Evolutionary conservation across 2,329 filamentous ascomycete genomes (phyloP), one percentile per base, ranked within the genome.

Genomic region (Decorospora gaudefroyi): DNA sequence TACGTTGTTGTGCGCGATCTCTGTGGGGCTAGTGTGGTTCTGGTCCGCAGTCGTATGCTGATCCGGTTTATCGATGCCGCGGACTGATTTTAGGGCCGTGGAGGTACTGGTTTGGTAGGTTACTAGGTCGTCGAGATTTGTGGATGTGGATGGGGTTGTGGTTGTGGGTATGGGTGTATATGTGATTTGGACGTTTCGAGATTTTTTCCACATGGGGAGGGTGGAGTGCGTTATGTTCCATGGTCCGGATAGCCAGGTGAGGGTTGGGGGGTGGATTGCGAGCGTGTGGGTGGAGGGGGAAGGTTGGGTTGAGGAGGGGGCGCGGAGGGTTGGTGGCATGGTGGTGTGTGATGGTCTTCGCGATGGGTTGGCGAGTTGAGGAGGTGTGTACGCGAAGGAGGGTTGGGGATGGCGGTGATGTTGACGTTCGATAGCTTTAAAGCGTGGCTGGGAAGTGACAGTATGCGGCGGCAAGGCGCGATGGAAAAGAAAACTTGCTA

Each of bases 171-270:
- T 45, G 61, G 78, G 68, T 7, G 72, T 80, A 76, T 95, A 95
- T 22, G 83, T 86, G 67, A 95, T 92, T 60, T 80, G 79, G 10
- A 95, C 88, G 71, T 93, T 93, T 66, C 84, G 85, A 39, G 87
- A 85, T 32, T 81, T 79, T 58, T 83, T 83, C 89, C 89, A 95
- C 86, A 93, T 90, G 41, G 69, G 69, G 1, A 72, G 64, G 5
- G 68, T 68, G 3, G 58, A 64, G 58, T 72, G 68, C 2, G 69
- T 72, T 33, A 72, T 67, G 50, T 67, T 62, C 69, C 69, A 72
- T 17, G 56, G 35, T 25, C 65, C 66, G 4, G 37, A 43, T 17
- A 71, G 56, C 60, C 61, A 68, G 44, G 57, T 36, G 29, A 69
- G 52, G 51, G n/a, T n/a, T n/a, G n/a, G 80, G 74, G 2, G 68